Conservation (phyloP, 2,329 filamentous ascomycete genomes). For the Fusarium sp. region DNA sequence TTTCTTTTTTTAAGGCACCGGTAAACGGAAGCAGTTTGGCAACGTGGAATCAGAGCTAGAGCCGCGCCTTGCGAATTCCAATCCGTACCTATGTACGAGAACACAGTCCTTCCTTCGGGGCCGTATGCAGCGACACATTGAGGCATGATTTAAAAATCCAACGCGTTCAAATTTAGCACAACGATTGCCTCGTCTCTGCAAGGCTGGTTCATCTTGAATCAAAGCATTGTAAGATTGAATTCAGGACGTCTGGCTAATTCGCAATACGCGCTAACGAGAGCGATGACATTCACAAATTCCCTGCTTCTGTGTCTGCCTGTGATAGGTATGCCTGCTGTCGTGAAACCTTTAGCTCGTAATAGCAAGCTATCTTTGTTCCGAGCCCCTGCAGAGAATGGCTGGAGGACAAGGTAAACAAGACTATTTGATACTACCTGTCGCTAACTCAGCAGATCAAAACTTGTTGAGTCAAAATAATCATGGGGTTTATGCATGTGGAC, state of each 20-base stretch:
- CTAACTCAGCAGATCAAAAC: slow-evolving; percentile 2
- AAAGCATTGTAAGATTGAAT: slow-evolving; percentile 15
- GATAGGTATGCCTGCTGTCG: slow-evolving; percentile 25
- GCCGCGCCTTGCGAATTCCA: slow-evolving; percentile 14
- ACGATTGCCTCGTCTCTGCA: slow-evolving; percentile 4
- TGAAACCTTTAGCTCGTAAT: slow-evolving; percentile 8
- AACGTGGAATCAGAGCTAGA: slow-evolving; percentile 19
- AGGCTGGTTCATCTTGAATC: slow-evolving; percentile 15
- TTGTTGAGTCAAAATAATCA: slow-evolving; percentile 1
- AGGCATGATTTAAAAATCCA: slow-evolving; percentile 3
- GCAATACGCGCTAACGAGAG: slow-evolving; percentile 22
- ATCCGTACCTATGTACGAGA: slow-evolving; percentile 7
- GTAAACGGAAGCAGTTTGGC: slow-evolving; percentile 3
- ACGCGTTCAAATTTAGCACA: slow-evolving; percentile 1
- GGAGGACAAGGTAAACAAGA: slow-evolving; percentile 22
- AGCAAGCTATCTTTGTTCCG: slow-evolving; percentile 24
- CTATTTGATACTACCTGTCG: slow-evolving; percentile 10
- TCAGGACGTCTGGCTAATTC: slow-evolving; percentile 11
- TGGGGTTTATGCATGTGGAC: slow-evolving; percentile 19
- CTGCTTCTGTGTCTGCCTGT: slow-evolving; percentile 1
- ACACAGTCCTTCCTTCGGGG: not conserved
- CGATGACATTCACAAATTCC: slow-evolving; percentile 14
- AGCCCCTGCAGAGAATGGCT: not conserved
- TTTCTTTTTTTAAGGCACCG: slow-evolving; percentile 33
- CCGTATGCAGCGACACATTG: slow-evolving; percentile 2